Percentiles rank a stretch among this genome's conserved stretches.
phyloP scores from a whole-genome alignment of 352 stramenopile genomes.

The Paralagenidium karlingii region DNA sequence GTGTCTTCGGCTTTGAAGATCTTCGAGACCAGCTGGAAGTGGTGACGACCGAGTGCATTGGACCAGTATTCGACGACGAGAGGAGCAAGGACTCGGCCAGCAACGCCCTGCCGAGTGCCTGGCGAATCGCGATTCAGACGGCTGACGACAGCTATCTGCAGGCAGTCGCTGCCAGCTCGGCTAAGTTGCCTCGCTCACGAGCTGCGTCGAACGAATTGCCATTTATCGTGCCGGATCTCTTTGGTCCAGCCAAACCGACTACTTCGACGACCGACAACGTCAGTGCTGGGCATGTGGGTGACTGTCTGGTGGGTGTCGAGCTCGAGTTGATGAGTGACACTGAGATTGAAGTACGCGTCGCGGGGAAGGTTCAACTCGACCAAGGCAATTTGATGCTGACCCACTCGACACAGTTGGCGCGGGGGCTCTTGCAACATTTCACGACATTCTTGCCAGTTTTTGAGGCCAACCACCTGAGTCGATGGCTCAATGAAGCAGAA shows the following conservation, averaged over 20 bases:
- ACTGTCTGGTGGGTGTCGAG: background rate
- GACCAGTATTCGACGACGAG: slow-evolving; percentile 5
- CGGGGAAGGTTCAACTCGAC: slow-evolving; percentile 9
- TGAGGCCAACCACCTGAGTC: slow-evolving; percentile 38
- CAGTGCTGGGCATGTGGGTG: slow-evolving; percentile 1
- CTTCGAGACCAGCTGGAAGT: slow-evolving; percentile 9
- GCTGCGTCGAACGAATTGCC: no score
- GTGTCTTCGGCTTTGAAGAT: slow-evolving; percentile 23
- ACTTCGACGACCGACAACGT: slow-evolving; percentile 3
- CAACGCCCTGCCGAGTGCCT: no score
- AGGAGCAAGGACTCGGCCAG: slow-evolving; percentile 6
- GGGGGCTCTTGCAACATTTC: slow-evolving; percentile 48
- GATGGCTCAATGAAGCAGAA: no score
- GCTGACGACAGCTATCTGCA: slow-evolving; percentile 40
- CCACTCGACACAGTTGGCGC: slow-evolving; percentile 14
- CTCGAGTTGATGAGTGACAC: slow-evolving; percentile 25
- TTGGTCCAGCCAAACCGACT: background rate
- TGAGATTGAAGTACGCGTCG: slow-evolving; percentile 10
- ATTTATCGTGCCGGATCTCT: no score
- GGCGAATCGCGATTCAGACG: slow-evolving; percentile 36
- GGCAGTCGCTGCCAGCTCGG: slow-evolving; percentile 13
- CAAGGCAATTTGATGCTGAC: slow-evolving; percentile 14
- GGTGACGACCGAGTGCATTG: slow-evolving; percentile 34
- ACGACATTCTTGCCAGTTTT: slow-evolving; percentile 34
- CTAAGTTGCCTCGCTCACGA: slow-evolving; percentile 1